These are phyloP conservation scores for Ganoderma meredithae DNA, from an alignment of 1,284 basidiomycete genomes.

Conservation along the genomic window DNA sequence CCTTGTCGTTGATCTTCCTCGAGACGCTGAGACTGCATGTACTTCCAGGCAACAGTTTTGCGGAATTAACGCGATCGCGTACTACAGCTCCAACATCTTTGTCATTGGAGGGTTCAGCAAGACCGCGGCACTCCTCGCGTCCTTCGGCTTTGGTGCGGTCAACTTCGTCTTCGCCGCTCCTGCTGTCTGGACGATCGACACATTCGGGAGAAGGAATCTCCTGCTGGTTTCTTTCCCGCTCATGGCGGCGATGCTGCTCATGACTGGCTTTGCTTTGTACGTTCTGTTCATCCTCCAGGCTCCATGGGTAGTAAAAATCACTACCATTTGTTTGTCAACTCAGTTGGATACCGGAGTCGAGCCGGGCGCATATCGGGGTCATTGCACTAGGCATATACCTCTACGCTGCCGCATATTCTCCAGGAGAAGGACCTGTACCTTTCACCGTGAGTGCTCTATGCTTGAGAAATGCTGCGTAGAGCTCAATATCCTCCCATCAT, in stretches of 20 bases:
- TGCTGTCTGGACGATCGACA: constrained; percentile 63
- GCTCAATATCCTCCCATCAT: not conserved
- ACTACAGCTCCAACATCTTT: constrained; percentile 72
- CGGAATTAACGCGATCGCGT: constrained; percentile 71
- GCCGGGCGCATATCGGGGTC: constrained; percentile 53
- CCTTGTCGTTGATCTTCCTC: not conserved
- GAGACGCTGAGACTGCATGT: not conserved
- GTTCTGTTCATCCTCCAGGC: not conserved
- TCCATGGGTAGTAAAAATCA: too few relatives aligned
- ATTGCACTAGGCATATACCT: constrained; percentile 71
- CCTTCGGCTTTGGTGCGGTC: constrained; percentile 60
- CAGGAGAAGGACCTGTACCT: constrained; percentile 85
- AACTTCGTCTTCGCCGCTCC: constrained; percentile 66
- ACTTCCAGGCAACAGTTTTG: constrained; percentile 60
- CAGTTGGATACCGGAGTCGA: constrained; percentile 46
- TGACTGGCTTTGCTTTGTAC: constrained; percentile 64
- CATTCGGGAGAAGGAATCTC: constrained; percentile 75
- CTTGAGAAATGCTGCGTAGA: too few relatives aligned
- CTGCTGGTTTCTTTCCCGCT: constrained; percentile 71
- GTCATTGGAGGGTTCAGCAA: constrained; percentile 56
- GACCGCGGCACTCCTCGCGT: constrained; percentile 63
- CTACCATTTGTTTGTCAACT: too few relatives aligned
- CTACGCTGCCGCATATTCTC: constrained; percentile 67
- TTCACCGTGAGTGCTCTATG: constrained; percentile 51
- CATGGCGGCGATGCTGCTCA: constrained; percentile 67